Percentiles rank a stretch among this genome's conserved stretches.
phyloP scores from a whole-genome alignment of 305 asterid species.

The Plantago coronopus region DNA sequence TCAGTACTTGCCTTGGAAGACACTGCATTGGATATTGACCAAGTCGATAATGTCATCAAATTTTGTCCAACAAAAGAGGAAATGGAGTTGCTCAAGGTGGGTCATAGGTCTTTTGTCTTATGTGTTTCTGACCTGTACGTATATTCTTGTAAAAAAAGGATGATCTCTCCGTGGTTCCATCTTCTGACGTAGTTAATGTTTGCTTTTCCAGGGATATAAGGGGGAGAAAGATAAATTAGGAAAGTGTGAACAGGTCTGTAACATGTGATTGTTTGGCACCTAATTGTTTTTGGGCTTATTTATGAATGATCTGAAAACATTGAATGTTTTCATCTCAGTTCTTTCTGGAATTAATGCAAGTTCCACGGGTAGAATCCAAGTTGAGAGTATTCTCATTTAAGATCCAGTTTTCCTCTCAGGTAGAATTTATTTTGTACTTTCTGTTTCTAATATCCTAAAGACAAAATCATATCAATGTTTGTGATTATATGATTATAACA shows the following conservation, averaged over 20 bases:
- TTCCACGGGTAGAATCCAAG: slow-evolving; percentile 77
- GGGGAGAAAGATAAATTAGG: slow-evolving; percentile 85
- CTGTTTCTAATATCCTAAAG: slow-evolving; percentile 16
- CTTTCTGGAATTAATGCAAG: slow-evolving; percentile 94
- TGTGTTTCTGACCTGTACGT: too few relatives aligned
- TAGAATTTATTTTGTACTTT: slow-evolving; percentile 30
- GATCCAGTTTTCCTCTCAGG: slow-evolving; percentile 84
- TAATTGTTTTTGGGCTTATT: slow-evolving; percentile 11
- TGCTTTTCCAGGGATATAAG: slow-evolving; percentile 71
- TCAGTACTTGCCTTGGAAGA: slow-evolving; percentile 61
- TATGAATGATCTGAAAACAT: neutral
- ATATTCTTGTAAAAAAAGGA: neutral
- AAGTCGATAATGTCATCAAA: slow-evolving; percentile 58
- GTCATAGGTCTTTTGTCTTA: too few relatives aligned
- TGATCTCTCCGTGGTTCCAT: slow-evolving; percentile 6
- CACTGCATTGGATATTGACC: slow-evolving; percentile 57
- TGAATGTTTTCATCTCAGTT: slow-evolving; percentile 42
- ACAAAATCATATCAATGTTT: too few relatives aligned
- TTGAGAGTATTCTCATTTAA: slow-evolving; percentile 84
- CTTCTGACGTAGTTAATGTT: slow-evolving; percentile 18
- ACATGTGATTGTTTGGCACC: slow-evolving; percentile 24
- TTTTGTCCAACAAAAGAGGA: slow-evolving; percentile 70
- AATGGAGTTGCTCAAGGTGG: slow-evolving; percentile 61
- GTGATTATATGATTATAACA: too few relatives aligned
- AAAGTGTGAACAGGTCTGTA: slow-evolving; percentile 83